phyloP scores from a whole-genome alignment of 148 eudicot genomes.

The Rhododendron henanense region DNA sequence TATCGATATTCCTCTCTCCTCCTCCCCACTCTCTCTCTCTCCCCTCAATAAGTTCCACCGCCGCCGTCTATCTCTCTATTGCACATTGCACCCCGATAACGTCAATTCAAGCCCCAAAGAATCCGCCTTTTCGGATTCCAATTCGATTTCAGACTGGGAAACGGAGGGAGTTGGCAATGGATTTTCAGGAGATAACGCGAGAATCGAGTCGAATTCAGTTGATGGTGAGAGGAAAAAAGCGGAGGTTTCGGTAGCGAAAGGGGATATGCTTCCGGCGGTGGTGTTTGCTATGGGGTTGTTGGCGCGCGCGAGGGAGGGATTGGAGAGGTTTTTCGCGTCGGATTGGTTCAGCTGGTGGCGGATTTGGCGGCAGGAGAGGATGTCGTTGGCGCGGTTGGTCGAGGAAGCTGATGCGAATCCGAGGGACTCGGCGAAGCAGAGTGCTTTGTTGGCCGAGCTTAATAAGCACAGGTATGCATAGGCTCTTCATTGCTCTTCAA shows the following conservation, averaged over 20 bases:
- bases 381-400: slow-evolving; percentile 46
- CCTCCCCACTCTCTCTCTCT: background rate
- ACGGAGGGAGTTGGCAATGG: background rate
- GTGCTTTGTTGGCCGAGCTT: slow-evolving; percentile 74
- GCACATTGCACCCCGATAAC: slow-evolving; percentile 35
- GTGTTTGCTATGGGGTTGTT: slow-evolving; percentile 65
- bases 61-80: slow-evolving; percentile 13
- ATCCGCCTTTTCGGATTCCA: slow-evolving; percentile 10
- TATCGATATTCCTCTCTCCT: background rate
- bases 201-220: slow-evolving; percentile 5
- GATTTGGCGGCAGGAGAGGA: slow-evolving; percentile 64
- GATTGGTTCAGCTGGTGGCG: slow-evolving; percentile 84
- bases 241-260: slow-evolving; percentile 9
- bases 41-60: slow-evolving; percentile 15
- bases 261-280: slow-evolving; percentile 38
- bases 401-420: slow-evolving; percentile 84
- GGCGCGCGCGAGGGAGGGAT: slow-evolving; percentile 30
- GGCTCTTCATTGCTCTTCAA: background rate
- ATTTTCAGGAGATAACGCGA: background rate
- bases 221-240: background rate
- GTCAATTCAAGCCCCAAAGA: slow-evolving; percentile 20
- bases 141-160: slow-evolving; percentile 11
- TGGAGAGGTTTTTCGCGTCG: slow-evolving; percentile 51
- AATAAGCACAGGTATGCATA: slow-evolving; percentile 78
- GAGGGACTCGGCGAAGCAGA: slow-evolving; percentile 63